Evolutionary conservation across 306 rosid species (phyloP).

Genomic region (barrel medic (Medicago truncatula)): DNA sequence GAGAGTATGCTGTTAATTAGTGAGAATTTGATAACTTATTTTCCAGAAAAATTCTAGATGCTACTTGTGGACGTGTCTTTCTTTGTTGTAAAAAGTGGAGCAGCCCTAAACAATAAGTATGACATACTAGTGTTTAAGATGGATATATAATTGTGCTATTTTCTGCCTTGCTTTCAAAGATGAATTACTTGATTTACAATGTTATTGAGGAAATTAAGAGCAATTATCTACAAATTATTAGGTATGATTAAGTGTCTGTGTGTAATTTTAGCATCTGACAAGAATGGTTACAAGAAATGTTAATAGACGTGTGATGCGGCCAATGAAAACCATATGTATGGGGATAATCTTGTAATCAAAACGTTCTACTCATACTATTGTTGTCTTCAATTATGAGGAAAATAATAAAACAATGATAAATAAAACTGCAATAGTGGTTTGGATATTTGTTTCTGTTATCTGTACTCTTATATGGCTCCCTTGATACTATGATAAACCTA

Average conservation of each 20-base stretch:
- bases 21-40: conserved; percentile 10
- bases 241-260: not conserved
- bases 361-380: not conserved
- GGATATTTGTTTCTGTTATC: not conserved
- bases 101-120: not conserved
- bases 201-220: not conserved
- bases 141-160: not conserved
- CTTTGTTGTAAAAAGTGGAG: conserved; percentile 5
- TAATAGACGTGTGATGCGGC: not conserved
- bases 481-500: conserved; percentile 4
- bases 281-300: not conserved
- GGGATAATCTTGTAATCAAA: conserved; percentile 11
- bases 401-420: not conserved
- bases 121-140: conserved; percentile 11
- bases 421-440: not conserved
- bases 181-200: conserved; percentile 10
- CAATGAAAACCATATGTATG: not conserved
- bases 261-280: not conserved
- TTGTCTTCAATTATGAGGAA: not conserved
- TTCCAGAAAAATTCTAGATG: not conserved
- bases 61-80: not conserved
- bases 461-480: not conserved
- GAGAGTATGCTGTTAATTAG: not conserved
- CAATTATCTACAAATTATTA: not conserved
- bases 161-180: conserved; percentile 10